Percentiles rank a stretch among this genome's conserved stretches.
These are phyloP conservation scores for Fusarium tupiense DNA, from an alignment of 2,329 filamentous ascomycete species.

Conservation along the genomic window DNA sequence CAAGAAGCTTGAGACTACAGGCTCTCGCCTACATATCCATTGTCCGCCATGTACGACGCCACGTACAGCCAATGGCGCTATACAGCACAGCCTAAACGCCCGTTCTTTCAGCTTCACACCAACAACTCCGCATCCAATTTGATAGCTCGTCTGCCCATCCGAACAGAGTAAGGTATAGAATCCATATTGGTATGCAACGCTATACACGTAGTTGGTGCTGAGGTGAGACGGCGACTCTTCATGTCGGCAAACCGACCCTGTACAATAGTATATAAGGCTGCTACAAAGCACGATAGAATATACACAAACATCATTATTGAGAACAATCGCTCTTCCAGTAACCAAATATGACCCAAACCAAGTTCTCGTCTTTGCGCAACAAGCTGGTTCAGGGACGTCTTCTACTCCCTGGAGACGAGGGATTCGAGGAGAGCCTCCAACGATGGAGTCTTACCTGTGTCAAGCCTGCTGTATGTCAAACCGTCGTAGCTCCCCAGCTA, in stretches of 20 bases:
- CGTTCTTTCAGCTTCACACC: neutral
- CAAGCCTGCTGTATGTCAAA: slow-evolving; percentile 46
- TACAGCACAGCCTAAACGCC: neutral
- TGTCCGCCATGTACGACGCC: neutral
- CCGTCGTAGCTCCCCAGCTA: neutral
- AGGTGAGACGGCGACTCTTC: neutral
- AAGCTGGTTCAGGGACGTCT: slow-evolving; percentile 42
- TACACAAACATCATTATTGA: neutral
- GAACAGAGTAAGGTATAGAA: neutral
- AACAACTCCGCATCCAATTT: slow-evolving; percentile 1
- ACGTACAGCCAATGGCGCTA: neutral
- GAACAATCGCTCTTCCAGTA: neutral
- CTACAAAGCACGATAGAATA: neutral
- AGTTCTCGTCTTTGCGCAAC: slow-evolving; percentile 31
- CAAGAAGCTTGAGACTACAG: neutral
- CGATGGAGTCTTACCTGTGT: slow-evolving; percentile 52
- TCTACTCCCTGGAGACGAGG: slow-evolving; percentile 47
- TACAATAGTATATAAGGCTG: slow-evolving; percentile 11
- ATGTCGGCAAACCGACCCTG: neutral
- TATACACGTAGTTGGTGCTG: neutral
- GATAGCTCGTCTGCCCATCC: neutral
- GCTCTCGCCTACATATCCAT: neutral
- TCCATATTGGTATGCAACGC: neutral
- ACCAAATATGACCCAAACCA: slow-evolving; percentile 24
- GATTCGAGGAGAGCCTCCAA: slow-evolving; percentile 48